A percentile compares a stretch with the other conserved stretches of the same genome.
Conservation (phyloP, 129 eudicot genomes). For the Oenanthe sinensis region DNA sequence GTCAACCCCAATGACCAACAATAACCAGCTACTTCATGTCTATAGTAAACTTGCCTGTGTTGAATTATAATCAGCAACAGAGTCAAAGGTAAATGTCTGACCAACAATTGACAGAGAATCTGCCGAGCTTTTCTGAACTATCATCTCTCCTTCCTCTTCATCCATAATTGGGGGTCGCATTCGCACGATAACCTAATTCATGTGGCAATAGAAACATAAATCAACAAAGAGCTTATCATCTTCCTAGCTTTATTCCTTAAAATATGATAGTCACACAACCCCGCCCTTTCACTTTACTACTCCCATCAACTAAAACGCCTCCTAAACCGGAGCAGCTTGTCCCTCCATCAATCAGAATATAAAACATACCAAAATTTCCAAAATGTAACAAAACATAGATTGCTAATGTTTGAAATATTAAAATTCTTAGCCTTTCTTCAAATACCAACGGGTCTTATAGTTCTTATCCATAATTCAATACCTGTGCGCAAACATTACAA, state of each 20-base stretch:
- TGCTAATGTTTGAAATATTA: not conserved
- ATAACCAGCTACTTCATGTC: not conserved
- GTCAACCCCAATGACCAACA: not conserved
- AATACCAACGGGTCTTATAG: not conserved
- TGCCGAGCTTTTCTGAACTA: conserved; percentile 53
- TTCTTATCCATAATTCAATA: not conserved
- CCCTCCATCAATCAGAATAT: too few relatives aligned
- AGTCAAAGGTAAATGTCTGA: conserved; percentile 74
- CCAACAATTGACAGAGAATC: conserved; percentile 67
- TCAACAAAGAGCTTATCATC: not conserved
- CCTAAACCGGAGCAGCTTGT: not conserved
- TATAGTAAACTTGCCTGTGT: conserved; percentile 51
- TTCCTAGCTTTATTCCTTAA: not conserved
- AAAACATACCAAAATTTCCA: not conserved
- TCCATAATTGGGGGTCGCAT: conserved; percentile 69
- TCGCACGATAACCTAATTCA: conserved; percentile 67
- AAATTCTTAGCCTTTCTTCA: not conserved
- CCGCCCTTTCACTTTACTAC: not conserved
- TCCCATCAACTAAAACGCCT: not conserved
- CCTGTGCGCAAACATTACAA: not conserved
- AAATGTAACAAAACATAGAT: not conserved
- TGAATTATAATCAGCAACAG: conserved; percentile 62
- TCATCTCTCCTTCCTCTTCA: conserved; percentile 66
- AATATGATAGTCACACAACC: not conserved
- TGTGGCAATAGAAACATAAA: not conserved